phyloP scores from a whole-genome alignment of 1,284 basidiomycete genomes.

The Tylopilus orsonianus region DNA sequence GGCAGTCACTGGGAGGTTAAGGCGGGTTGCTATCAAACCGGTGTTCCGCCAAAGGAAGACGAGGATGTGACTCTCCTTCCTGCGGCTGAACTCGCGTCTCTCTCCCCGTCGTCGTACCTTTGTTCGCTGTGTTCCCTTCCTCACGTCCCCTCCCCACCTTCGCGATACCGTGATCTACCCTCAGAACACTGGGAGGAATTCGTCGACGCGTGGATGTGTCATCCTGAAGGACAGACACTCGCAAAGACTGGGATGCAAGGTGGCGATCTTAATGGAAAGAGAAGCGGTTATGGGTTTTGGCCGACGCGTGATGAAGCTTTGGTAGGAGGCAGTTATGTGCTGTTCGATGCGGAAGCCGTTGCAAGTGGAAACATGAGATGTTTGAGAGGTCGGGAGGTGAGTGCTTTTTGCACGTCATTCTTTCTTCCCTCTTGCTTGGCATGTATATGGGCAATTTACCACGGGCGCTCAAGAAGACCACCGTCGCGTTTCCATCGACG shows the following conservation, averaged over 20 bases:
- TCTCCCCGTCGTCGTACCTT: conserved; percentile 60
- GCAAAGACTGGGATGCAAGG: conserved; percentile 55
- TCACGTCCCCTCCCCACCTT: conserved; percentile 51
- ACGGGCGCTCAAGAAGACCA: conserved; percentile 88
- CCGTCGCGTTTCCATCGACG: conserved; percentile 74
- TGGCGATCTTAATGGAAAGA: conserved; percentile 2
- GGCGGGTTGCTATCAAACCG: conserved; percentile 39
- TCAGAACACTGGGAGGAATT: conserved; percentile 97
- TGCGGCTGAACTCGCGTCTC: conserved; percentile 56
- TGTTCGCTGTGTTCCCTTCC: conserved; percentile 79
- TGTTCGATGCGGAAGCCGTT: conserved; percentile 67
- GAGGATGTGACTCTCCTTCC: conserved; percentile 52
- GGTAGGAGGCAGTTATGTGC: conserved; percentile 83
- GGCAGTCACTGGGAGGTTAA: conserved; percentile 73
- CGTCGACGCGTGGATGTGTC: conserved; percentile 98
- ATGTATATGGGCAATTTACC: conserved; percentile 15
- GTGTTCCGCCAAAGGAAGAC: conserved; percentile 15
- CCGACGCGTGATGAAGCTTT: conserved; percentile 69
- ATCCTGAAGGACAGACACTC: conserved; percentile 77
- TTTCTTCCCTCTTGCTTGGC: conserved; percentile 13
- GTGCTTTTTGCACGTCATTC: conserved; percentile 32
- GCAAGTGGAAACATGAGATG: conserved; percentile 55
- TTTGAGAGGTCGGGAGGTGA: conserved; percentile 52
- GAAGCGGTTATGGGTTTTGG: conserved; percentile 63
- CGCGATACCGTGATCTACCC: conserved; percentile 80